Evolutionary conservation across 2,329 filamentous ascomycete species (phyloP), one percentile per base, ranked within the genome.

Genomic region (Stachybotrys echinatus): DNA sequence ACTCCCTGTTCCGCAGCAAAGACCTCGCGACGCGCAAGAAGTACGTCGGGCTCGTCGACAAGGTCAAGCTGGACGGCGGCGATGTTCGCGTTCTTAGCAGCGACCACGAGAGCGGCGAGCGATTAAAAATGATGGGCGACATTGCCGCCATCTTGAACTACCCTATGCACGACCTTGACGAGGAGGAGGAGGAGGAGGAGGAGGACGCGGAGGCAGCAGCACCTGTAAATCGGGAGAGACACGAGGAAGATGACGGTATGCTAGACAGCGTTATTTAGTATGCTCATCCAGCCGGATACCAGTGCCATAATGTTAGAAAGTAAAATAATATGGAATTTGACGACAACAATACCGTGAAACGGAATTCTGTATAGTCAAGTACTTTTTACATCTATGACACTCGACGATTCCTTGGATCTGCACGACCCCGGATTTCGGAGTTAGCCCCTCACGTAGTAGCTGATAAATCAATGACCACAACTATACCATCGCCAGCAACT

Each of bases 101-200:
- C 60, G 87, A 95, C 62, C 92, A 97, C 67, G 92, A 96, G 73
- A 96, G 92, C 65, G 94, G 94, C 1, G 87, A 87, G 71, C 77
- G 91, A 52, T 70, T 99, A 14, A 89, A 92, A 57, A 87, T 85
- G 12, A 67, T 97, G 52, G 92, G 94, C 1, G 88, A 91, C 18
- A 87, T 99, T 54, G 94, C 92, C 17, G 91, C 91, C 2, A 87
- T 96, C 23, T 72, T 96, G 55, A 96, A 92, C 12, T 99, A 92
- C 65, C 92, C 94, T 0, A 78, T 97, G 37, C 72, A 81, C 18
- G 91, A 95, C 57, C 74, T 95, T 42, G 89, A 95, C 54, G 85
- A 92, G 31, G 84, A 87, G 2, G 83, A 74, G 3, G 73, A 73
- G 7, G 73, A 74, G 5, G 72, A 72, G 3, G 70, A 61, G 12